phyloP scores from a whole-genome alignment of 2,329 filamentous ascomycete genomes.

The Apiospora marii region DNA sequence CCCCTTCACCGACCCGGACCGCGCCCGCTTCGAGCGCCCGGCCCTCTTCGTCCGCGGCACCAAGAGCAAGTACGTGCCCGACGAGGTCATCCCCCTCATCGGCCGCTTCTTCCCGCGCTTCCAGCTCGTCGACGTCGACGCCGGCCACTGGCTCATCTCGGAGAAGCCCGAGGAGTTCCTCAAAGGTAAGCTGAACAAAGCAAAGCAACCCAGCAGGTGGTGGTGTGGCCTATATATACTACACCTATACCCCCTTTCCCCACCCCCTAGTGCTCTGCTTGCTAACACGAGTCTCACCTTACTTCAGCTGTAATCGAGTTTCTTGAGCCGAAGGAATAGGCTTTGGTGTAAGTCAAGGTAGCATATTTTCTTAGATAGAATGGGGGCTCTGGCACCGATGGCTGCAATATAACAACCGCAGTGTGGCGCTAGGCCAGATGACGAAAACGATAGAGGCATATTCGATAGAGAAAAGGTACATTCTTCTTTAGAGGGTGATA shows the following conservation, averaged over 20 bases:
- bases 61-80: constrained; percentile 78
- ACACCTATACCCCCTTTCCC: not conserved
- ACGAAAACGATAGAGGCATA: constrained; percentile 40
- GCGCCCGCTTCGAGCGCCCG: constrained; percentile 75
- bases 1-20: constrained; percentile 78
- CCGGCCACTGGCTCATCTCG: constrained; percentile 90
- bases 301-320: constrained; percentile 70
- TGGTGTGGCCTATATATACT: not conserved
- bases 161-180: constrained; percentile 84
- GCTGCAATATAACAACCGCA: not conserved
- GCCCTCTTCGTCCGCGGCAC: constrained; percentile 84
- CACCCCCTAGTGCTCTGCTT: not conserved
- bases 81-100: constrained; percentile 81
- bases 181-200: constrained; percentile 62
- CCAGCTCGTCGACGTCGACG: constrained; percentile 74
- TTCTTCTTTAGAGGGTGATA: constrained; percentile 23
- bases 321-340: constrained; percentile 57
- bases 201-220: not conserved
- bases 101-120: constrained; percentile 85
- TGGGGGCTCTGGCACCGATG: not conserved
- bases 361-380: not conserved
- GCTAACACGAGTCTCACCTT: not conserved
- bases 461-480: constrained; percentile 24
- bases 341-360: not conserved
- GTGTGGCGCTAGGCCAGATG: not conserved